Conservation (phyloP, 495 filamentous ascomycete species). For the Aspergillus campestris region DNA sequence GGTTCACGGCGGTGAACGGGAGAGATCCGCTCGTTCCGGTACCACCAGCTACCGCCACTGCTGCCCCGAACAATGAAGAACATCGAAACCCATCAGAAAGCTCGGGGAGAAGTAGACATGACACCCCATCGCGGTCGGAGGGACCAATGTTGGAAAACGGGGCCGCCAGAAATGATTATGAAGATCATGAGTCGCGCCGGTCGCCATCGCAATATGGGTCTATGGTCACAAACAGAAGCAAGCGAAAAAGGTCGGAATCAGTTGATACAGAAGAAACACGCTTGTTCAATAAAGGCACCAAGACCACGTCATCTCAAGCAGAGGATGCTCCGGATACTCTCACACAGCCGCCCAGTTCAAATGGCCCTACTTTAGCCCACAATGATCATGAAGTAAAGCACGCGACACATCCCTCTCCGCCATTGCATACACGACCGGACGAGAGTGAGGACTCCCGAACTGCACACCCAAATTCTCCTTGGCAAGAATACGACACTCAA, state of each 20-base stretch:
- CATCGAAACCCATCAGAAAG: slow-evolving; percentile 16
- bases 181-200: slow-evolving; percentile 18
- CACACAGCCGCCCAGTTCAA: slow-evolving; percentile 5
- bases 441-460: slow-evolving; percentile 22
- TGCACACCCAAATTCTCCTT: slow-evolving; percentile 24
- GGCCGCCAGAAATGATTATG: slow-evolving; percentile 10
- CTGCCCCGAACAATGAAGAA: slow-evolving; percentile 13
- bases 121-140: slow-evolving; percentile 13
- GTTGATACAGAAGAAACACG: slow-evolving; percentile 17
- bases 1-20: slow-evolving; percentile 49
- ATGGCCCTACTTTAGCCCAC: slow-evolving; percentile 5
- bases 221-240: slow-evolving; percentile 19
- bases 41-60: neutral
- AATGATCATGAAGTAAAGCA: slow-evolving; percentile 16
- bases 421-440: slow-evolving; percentile 21
- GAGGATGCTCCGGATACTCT: slow-evolving; percentile 10
- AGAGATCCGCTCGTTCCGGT: slow-evolving; percentile 21
- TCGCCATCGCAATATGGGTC: slow-evolving; percentile 18
- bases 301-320: slow-evolving; percentile 12
- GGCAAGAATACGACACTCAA: slow-evolving; percentile 37
- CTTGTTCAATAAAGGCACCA: slow-evolving; percentile 8
- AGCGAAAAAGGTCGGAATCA: slow-evolving; percentile 37
- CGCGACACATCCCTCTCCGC: slow-evolving; percentile 8
- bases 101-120: slow-evolving; percentile 8
- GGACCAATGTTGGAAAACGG: slow-evolving; percentile 11